These are phyloP conservation scores for Naganishia onofrii DNA, from an alignment of 768 basidiomycete species.

Conservation along the genomic window DNA sequence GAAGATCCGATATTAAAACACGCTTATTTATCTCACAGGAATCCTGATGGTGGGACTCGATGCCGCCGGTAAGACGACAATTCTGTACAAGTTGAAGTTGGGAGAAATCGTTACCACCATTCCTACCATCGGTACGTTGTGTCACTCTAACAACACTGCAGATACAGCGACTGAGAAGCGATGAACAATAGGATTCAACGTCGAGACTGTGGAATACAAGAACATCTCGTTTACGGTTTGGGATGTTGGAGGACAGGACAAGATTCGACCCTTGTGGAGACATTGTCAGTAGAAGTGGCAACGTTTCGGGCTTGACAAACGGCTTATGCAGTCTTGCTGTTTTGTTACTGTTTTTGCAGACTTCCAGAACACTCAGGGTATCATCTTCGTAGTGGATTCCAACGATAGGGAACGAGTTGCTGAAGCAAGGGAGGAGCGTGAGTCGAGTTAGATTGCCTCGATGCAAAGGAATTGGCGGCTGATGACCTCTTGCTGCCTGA, in stretches of 20 bases:
- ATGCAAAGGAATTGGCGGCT: not conserved
- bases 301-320: not conserved
- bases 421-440: constrained; percentile 91
- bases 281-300: constrained; percentile 68
- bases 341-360: constrained; percentile 58
- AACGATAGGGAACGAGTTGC: constrained; percentile 99
- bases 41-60: constrained; percentile 99
- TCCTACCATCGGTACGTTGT: constrained; percentile 87
- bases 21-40: constrained; percentile 59
- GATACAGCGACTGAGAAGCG: constrained; percentile 26
- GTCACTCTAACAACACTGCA: not conserved
- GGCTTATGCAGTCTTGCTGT: not conserved
- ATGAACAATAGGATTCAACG: constrained; percentile 79
- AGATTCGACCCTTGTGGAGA: constrained; percentile 98
- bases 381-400: constrained; percentile 99
- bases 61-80: constrained; percentile 93
- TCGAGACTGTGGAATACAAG: constrained; percentile 99
- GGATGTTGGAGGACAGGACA: constrained; percentile 99
- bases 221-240: constrained; percentile 99
- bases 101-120: constrained; percentile 99
- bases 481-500: not conserved
- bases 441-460: constrained; percentile 26
- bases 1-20: not conserved
- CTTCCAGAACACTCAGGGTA: constrained; percentile 99
- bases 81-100: constrained; percentile 98